Evolutionary conservation across 352 stramenopile species (phyloP).

Genomic region (Globisporangium okanoganense): DNA sequence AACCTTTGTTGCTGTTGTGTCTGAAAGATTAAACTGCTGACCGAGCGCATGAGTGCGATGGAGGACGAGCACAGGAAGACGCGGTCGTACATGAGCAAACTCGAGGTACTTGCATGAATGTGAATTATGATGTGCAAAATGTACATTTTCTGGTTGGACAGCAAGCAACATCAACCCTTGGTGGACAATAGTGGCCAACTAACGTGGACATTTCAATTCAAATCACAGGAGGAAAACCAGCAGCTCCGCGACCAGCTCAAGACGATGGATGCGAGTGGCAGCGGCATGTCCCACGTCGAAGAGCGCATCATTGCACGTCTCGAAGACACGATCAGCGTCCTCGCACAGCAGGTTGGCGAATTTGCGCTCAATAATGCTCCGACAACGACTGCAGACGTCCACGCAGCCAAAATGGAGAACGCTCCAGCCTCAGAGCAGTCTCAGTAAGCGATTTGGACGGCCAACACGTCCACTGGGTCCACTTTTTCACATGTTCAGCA

Average conservation of each 20-base stretch:
- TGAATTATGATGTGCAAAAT: background rate
- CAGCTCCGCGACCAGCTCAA: slow-evolving; percentile 32
- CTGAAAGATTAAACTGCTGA: slow-evolving; percentile 50
- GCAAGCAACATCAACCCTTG: background rate
- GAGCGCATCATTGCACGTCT: slow-evolving; percentile 42
- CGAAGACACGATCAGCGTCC: slow-evolving; percentile 39
- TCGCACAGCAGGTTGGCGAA: slow-evolving; percentile 40
- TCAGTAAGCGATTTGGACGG: background rate
- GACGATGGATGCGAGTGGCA: background rate
- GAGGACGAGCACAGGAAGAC: slow-evolving; percentile 41
- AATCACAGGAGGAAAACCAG: slow-evolving; percentile 31
- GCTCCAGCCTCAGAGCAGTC: background rate
- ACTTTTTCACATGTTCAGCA: background rate
- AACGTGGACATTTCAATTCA: background rate
- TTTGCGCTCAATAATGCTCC: slow-evolving; percentile 29
- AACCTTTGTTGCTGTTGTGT: background rate
- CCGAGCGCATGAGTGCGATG: slow-evolving; percentile 44
- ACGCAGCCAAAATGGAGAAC: background rate
- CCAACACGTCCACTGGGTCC: background rate
- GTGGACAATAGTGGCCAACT: background rate
- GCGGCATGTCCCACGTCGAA: slow-evolving; percentile 28
- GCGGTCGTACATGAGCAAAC: slow-evolving; percentile 25
- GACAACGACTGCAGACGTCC: background rate
- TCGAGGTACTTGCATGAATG: slow-evolving; percentile 34
- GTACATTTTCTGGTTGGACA: background rate